Evolutionary conservation across 2,329 filamentous ascomycete genomes (phyloP), one percentile per base, ranked within the genome.

Genomic region (Sporothrix dimorphospora): DNA sequence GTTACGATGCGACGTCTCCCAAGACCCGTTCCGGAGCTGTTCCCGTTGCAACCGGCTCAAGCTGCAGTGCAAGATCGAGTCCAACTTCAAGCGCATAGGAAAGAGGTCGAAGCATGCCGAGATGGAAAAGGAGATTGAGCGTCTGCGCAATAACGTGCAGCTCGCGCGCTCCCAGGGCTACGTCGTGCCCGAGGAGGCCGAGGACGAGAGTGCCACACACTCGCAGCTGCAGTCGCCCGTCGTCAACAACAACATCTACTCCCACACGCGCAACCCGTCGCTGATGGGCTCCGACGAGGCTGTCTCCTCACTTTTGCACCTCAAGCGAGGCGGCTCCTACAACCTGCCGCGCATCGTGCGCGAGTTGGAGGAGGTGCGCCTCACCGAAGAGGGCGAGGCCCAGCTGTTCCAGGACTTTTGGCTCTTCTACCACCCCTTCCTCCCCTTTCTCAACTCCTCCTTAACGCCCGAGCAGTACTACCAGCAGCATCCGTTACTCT

Each of bases 71-170:
- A 93, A 93, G 81, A 95, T 96, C 81, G 92, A 95, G 81, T 92
- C 91, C 78, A 94, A 94, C 81, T 95, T 95, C 83, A 94, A 94
- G 85, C 90, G 92, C 76, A 85, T 94, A 21, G 81, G 92, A 75
- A 96, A 96, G 84, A 88, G 92, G 55, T 92, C 89, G 75, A 92
- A 93, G 80, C 92, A 95, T 81, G 92, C 92, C 77, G 92, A 94
- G 82, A 94, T 94, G 92, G 92, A 94, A 79, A 92, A 90, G 81
- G 91, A 94, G 81, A 92, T 94, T 78, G 91, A 93, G 72, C 88
- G 85, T 74, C 81, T 91, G 75, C 87, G 90, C 69, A 86, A 89
- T 61, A 88, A 85, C 77, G 84, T 92, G 74, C 83, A 87, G 72
- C 84, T 86, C 75, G 90, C 90, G 73, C 85, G 88, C 77, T 78